A percentile compares a stretch with the other conserved stretches of the same genome.
Conservation (phyloP, 2,329 filamentous ascomycete genomes). For the Apiospora kogelbergensis region DNA sequence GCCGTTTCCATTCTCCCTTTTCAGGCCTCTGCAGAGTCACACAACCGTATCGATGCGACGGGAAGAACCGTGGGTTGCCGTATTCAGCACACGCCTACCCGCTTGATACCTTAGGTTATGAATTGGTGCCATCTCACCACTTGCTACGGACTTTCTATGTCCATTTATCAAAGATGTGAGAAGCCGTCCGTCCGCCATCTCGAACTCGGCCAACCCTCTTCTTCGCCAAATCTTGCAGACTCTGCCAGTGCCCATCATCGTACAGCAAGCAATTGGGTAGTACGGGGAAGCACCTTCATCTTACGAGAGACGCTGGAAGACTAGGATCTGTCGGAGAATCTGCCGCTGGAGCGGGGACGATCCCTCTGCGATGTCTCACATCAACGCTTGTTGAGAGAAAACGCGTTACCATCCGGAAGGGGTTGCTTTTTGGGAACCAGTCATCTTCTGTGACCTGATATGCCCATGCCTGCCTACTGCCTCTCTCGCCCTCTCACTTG, state of each 20-base stretch:
- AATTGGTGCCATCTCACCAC: background rate
- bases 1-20: background rate
- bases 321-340: constrained; percentile 5
- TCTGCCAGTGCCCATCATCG: background rate
- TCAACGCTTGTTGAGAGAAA: background rate
- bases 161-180: background rate
- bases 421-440: background rate
- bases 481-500: background rate
- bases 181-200: background rate
- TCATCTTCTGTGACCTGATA: background rate
- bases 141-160: background rate
- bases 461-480: no score
- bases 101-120: background rate
- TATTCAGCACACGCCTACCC: background rate
- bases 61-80: constrained; percentile 7
- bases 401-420: background rate
- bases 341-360: background rate
- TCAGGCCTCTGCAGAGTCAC: background rate
- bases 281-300: background rate
- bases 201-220: background rate
- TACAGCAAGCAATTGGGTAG: background rate
- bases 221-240: background rate
- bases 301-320: background rate
- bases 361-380: background rate
- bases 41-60: background rate